These are phyloP conservation scores for Penicillium taxi DNA, from an alignment of 495 filamentous ascomycete genomes.

Conservation along the genomic window DNA sequence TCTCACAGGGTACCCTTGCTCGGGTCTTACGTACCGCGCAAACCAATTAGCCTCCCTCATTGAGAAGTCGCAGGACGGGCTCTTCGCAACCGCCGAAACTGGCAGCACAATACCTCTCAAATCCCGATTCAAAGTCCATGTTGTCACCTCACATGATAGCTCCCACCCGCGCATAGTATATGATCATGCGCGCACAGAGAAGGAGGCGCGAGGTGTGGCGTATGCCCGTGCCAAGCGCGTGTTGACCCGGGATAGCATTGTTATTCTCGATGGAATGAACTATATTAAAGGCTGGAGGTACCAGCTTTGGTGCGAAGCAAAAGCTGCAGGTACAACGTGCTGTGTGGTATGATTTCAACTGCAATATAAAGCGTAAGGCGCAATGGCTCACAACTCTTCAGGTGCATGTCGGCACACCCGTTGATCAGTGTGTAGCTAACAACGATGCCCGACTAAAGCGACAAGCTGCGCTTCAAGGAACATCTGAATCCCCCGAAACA, in stretches of 20 bases:
- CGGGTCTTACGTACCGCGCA: slow-evolving; percentile 85
- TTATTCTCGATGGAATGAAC: slow-evolving; percentile 84
- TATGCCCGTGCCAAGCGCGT: slow-evolving; percentile 80
- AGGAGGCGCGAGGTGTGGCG: slow-evolving; percentile 80
- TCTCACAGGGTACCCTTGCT: slow-evolving; percentile 84
- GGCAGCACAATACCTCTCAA: slow-evolving; percentile 35
- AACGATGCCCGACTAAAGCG: slow-evolving; percentile 33
- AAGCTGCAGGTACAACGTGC: slow-evolving; percentile 71
- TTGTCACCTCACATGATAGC: slow-evolving; percentile 49
- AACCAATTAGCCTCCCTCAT: slow-evolving; percentile 57
- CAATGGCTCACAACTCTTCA: slow-evolving; percentile 19
- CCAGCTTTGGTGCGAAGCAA: slow-evolving; percentile 91
- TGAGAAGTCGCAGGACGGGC: slow-evolving; percentile 36
- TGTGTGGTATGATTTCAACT: slow-evolving; percentile 55
- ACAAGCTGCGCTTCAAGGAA: slow-evolving; percentile 5
- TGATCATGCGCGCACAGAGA: slow-evolving; percentile 63
- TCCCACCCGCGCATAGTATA: slow-evolving; percentile 42
- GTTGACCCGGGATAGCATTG: slow-evolving; percentile 69
- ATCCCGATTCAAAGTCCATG: slow-evolving; percentile 44
- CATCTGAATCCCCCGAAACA: neutral
- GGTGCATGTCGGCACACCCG: slow-evolving; percentile 73
- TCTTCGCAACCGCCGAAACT: slow-evolving; percentile 45
- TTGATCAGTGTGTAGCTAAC: slow-evolving; percentile 53
- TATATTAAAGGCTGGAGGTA: slow-evolving; percentile 99
- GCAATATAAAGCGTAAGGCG: neutral